Evolutionary conservation across 1,139 yeast genomes (phyloP), one percentile per base, ranked within the genome.

Genomic region (Sugiyamaella sp.): DNA sequence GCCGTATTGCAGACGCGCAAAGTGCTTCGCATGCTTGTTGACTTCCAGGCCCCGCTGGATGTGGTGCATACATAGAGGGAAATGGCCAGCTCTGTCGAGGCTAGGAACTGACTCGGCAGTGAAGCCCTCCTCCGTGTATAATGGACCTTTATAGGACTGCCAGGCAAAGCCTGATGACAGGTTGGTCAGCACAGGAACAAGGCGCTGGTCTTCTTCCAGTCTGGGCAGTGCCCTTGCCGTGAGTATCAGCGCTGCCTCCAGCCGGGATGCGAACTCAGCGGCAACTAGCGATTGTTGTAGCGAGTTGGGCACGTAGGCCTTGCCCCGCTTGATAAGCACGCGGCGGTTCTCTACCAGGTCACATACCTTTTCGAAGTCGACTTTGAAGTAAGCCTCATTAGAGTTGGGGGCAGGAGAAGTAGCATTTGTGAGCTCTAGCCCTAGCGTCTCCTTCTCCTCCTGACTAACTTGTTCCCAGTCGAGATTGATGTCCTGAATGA

Each of bases 121-220:
- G 59, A 91, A 80, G 17, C 59, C 57, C 60, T 80, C 84, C 61
- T 85, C 84, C 57, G 80, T 68, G 58, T 80, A 77, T 1, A 84
- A 76, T 16, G 55, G 61, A 25, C 60, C 52, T 9, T 48, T 49
- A 47, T 57, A 55, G 38, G 61, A 62, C 5, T 63, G 56, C 35
- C 57, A 54, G 4, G 54, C 56, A 54, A 53, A 57, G 32, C 57
- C 60, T 40, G 80, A 79, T 0, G 95, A 82, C 52, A 93, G 72
- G 64, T 90, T 90, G 65, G 83, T 82, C 57, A 93, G 75, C 25
- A 95, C 81, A 0, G 98, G 98, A 45, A 89, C 73, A 46, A 93
- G 71, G 56, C 99, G 77, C 67, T 90, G 96, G 66, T 91, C 97
- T 72, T 93, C 98, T 65, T 90, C 97, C 53, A 93, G 74, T 17